Base-by-base conservation (phyloP, 768 basidiomycete species). In the Infundibulicybe gibba region DNA sequence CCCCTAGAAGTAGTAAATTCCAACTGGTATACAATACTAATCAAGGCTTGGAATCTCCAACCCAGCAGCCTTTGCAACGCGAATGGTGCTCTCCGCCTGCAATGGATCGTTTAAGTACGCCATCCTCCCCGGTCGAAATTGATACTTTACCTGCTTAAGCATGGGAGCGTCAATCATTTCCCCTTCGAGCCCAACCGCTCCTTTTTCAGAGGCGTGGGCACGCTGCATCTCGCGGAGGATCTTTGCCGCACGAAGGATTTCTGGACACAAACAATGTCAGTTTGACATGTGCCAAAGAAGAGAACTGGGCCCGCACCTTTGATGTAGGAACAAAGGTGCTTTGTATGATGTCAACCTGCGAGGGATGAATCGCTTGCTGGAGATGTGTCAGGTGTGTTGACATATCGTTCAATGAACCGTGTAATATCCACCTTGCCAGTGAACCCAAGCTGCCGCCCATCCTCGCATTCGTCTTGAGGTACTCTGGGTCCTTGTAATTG, bases 321-420 rank as follows among this genome's bases (percentile, higher is more conserved):
- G 70, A 62, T 0, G 82, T 82, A 0, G 94, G 94, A 0, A 90
- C 79, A 61, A 87, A 97, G 1, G 85, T 83, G 5, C 75, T 66
- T 49, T 94, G 88, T 19, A 94, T 89, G 6, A 77, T 72, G 31
- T 77, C 75, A 3, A 95, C 79, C 64, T 97, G 94, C 19, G 70
- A 68, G 0, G 94, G 94, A 62, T 97, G 94, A 34, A 97, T 94
- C 2, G 88, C 91, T 93, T 97, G 94, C 90, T 93, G 61, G 37
- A 45, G 33, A 17, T 4, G 25, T 8, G 25, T 25, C 25, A 25
- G 25, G 20, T 4, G 25, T 8, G 25, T 25, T 8, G 8, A 8
- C 8, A 8, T 25, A 25, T 25, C 25, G 25, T 25, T 8, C 8
- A 4, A 30, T 11, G 39, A 8, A 32, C 37, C 12, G 34, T 43